phyloP scores from a whole-genome alignment of 2,329 filamentous ascomycete species.

The Didymella pinodella region DNA sequence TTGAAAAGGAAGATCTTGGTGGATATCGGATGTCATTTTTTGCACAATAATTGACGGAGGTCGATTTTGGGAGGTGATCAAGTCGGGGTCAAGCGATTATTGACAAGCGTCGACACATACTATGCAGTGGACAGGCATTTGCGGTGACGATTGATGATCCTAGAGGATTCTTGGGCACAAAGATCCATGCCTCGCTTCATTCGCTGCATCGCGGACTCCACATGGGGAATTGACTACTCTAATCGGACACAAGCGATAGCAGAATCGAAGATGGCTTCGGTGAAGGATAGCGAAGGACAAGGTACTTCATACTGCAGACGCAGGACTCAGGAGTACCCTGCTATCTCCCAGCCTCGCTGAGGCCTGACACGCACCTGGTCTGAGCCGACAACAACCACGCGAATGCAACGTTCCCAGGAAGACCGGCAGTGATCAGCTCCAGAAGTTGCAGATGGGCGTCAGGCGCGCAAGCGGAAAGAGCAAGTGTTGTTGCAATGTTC shows the following conservation, averaged over 20 bases:
- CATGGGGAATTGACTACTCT: background rate
- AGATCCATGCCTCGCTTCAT: background rate
- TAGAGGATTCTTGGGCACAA: background rate
- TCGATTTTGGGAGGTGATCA: background rate
- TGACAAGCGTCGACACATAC: background rate
- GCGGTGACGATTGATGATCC: constrained; percentile 3
- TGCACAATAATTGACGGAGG: background rate
- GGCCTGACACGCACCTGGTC: background rate
- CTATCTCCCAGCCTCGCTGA: background rate
- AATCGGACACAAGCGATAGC: background rate
- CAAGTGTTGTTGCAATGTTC: background rate
- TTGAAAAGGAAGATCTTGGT: background rate
- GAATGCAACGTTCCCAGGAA: constrained; percentile 1
- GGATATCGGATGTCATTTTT: background rate
- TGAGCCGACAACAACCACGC: constrained; percentile 8
- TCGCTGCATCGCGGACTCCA: constrained; percentile 1
- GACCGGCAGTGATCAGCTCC: background rate
- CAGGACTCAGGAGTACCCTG: background rate
- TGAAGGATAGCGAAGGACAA: constrained; percentile 2
- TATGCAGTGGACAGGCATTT: background rate
- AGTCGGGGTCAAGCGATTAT: constrained; percentile 1
- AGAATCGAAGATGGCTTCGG: background rate
- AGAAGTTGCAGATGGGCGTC: background rate
- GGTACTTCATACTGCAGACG: background rate
- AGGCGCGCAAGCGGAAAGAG: background rate